A percentile compares a stretch with the other conserved stretches of the same genome.
Evolutionary conservation across 495 filamentous ascomycete species (phyloP).

Genomic region (Talaromyces adpressus): DNA sequence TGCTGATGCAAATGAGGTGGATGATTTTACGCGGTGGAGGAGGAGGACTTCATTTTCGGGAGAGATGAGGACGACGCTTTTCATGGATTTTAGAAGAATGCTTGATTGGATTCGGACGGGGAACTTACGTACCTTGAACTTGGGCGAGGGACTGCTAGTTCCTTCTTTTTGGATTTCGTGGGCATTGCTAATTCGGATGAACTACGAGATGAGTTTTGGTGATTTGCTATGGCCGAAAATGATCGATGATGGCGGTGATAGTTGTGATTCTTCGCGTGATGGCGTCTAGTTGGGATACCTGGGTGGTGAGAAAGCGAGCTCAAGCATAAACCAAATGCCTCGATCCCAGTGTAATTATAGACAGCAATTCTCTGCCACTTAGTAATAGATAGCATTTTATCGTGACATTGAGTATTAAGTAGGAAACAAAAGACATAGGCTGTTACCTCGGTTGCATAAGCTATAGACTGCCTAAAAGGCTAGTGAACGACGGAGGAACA

Average conservation of each 20-base stretch:
- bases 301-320: background rate
- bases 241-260: background rate
- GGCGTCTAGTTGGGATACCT: slow-evolving; percentile 14
- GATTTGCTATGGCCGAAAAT: background rate
- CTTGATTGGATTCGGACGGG: background rate
- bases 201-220: slow-evolving; percentile 2
- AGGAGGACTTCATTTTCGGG: slow-evolving; percentile 80
- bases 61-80: slow-evolving; percentile 78
- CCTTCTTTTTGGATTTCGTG: slow-evolving; percentile 12
- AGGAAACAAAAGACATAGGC: background rate
- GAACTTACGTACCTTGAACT: slow-evolving; percentile 22
- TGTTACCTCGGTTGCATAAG: slow-evolving; percentile 6
- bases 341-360: background rate
- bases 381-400: background rate
- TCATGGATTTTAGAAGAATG: background rate
- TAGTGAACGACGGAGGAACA: background rate
- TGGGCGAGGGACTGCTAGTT: slow-evolving; percentile 26
- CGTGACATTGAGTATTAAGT: background rate
- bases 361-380: background rate
- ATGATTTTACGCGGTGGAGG: slow-evolving; percentile 75
- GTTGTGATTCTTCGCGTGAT: slow-evolving; percentile 9
- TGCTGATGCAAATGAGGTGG: slow-evolving; percentile 78
- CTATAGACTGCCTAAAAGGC: too few relatives aligned
- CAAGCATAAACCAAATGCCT: background rate
- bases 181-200: background rate